Base-by-base conservation (phyloP, 371 early-diverging fungal species). In the Apophysomyces variabilis region DNA sequence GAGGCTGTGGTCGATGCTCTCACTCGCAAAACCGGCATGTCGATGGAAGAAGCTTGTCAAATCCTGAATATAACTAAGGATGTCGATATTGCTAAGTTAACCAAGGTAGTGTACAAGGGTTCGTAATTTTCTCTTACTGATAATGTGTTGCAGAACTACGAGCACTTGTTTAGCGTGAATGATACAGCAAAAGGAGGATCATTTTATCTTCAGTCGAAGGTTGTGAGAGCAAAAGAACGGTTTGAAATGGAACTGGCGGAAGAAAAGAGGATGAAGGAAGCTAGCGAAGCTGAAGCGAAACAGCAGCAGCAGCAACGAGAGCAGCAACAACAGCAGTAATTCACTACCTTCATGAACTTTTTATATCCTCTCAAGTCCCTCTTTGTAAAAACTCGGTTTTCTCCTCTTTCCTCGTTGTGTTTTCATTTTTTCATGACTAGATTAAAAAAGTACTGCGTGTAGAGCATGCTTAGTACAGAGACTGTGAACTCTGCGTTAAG, bases 151-250 rank as follows among this genome's bases (percentile, higher is more conserved):
- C 32, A 95, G 92, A 91, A 89, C 72, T 98, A 93, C 70, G 93
- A 94, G n/a, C 92, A 93, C 71, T 73, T 97, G 72, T 96, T 93
- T 78, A 89, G 88, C 50, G 88, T 83, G 16, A 99, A 99, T 76
- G 96, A 97, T 71, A 85, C 91, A 39, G 75, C 87, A 5, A 85
- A 85, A 54, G 96, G 96, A 37, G 97, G 98, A 8, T 94, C 96
- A 1, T 92, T 96, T 61, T 99, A 97, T 74, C 65, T 99, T 61
- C 97, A 97, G 69, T 92, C 95, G 38, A 99, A 99, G 76, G 90
- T 99, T 0, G 90, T 92, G 18, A 79, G 96, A 57, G 99, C 99
- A 32, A 92, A 92, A 67, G 96, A 97, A 74, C 89, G 98, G 73
- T 76, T 96, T 66, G 96, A 96, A 62, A 80, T 95, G 86, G 94